These are phyloP conservation scores for Kodamaea fukazawae DNA, from an alignment of 805 yeast species.

Conservation along the genomic window DNA sequence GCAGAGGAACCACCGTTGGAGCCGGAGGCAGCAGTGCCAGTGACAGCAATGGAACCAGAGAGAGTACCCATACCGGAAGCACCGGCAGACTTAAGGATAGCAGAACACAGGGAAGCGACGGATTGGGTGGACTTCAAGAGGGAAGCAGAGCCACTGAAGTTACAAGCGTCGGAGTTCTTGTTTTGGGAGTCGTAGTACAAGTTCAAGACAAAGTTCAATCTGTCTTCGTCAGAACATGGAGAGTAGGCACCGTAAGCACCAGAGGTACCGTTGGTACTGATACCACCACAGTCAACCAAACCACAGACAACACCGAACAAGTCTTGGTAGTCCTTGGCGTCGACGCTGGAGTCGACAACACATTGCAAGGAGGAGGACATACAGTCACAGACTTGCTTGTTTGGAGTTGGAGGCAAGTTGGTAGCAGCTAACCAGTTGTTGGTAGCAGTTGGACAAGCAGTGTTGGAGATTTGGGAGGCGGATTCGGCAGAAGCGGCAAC, in stretches of 20 bases:
- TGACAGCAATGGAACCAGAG: constrained; percentile 24
- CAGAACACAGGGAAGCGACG: constrained; percentile 49
- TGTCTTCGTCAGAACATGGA: constrained; percentile 32
- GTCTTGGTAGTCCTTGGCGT: constrained; percentile 30
- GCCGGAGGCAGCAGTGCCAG: constrained; percentile 31
- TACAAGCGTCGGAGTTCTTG: constrained; percentile 30
- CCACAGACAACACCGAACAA: constrained; percentile 36
- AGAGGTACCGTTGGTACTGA: constrained; percentile 35
- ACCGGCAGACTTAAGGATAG: constrained; percentile 66
- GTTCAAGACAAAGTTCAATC: constrained; percentile 39
- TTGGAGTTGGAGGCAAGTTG: constrained; percentile 45
- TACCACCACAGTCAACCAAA: constrained; percentile 35
- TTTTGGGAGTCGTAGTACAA: constrained; percentile 35
- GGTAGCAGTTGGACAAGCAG: constrained; percentile 36
- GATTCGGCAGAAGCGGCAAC: constrained; percentile 24
- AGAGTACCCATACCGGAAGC: constrained; percentile 62
- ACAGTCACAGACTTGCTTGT: constrained; percentile 35
- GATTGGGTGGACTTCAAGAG: constrained; percentile 44
- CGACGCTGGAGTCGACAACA: constrained; percentile 31
- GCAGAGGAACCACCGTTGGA: constrained; percentile 25
- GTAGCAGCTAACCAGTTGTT: constrained; percentile 38
- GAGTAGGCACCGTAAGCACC: constrained; percentile 45
- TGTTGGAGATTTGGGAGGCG: constrained; percentile 23
- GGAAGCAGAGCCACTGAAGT: constrained; percentile 39
- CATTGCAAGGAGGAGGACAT: constrained; percentile 32